Percentiles rank a stretch among this genome's conserved stretches.
These are phyloP conservation scores for Taphrina pruni DNA, from an alignment of 1,139 yeast species.

Conservation along the genomic window DNA sequence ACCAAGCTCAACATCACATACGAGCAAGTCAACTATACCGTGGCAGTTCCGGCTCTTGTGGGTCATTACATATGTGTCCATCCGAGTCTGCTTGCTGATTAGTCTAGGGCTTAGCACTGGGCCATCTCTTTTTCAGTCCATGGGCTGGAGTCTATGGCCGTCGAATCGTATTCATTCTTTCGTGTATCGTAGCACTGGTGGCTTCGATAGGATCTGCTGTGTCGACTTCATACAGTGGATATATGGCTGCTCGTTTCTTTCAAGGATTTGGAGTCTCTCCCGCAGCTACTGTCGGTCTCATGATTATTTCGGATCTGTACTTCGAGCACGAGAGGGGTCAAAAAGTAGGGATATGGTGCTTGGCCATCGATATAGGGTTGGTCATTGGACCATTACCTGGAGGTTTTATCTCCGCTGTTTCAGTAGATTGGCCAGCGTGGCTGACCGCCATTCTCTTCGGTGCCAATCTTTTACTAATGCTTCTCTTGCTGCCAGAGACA, in stretches of 20 bases:
- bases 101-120: slow-evolving; percentile 36
- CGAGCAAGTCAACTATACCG: slow-evolving; percentile 41
- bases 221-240: slow-evolving; percentile 40
- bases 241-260: slow-evolving; percentile 45
- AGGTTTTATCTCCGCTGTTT: slow-evolving; percentile 41
- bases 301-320: slow-evolving; percentile 46
- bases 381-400: slow-evolving; percentile 42
- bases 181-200: slow-evolving; percentile 42
- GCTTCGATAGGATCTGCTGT: slow-evolving; percentile 45
- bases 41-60: slow-evolving; percentile 42
- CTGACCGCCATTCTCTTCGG: slow-evolving; percentile 42
- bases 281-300: slow-evolving; percentile 45
- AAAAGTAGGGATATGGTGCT: slow-evolving; percentile 42
- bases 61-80: not conserved
- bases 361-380: slow-evolving; percentile 42
- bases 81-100: not conserved
- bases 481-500: slow-evolving; percentile 40
- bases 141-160: slow-evolving; percentile 43
- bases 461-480: slow-evolving; percentile 19
- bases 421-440: slow-evolving; percentile 43
- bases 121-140: slow-evolving; percentile 42
- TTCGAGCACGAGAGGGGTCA: slow-evolving; percentile 47
- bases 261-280: slow-evolving; percentile 47
- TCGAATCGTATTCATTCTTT: slow-evolving; percentile 45
- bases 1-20: slow-evolving; percentile 38